Evolutionary conservation across 2,329 filamentous ascomycete species (phyloP), one percentile per base, ranked within the genome.

Genomic region (Davidsoniella virescens): DNA sequence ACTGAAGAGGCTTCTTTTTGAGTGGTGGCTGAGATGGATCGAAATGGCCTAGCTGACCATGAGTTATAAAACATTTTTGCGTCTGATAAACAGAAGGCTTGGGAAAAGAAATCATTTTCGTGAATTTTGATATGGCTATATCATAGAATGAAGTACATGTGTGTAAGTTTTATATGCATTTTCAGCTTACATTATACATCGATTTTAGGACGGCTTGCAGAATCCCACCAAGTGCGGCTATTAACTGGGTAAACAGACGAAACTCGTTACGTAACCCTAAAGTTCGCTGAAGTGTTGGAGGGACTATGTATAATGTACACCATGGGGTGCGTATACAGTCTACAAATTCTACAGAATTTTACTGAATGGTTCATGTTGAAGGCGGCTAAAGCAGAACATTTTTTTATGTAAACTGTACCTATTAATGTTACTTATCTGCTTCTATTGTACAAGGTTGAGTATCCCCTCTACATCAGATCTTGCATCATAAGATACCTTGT

Each of bases 21-120:
- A 68, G 70, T 2, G 87, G 82, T 26, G 76, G 72, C 58, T 87
- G 82, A 52, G 75, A 72, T 5, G 78, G 71, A 61, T 94, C 78
- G 42, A 90, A 68, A 64, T 85, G 82, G 26, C 71, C 68, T 62
- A 90, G 75, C 10, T 70, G 69, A 39, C 78, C 78, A 59, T 84
- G 76, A 1, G 81, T 84, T 55, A 86, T 80, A 63, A 76, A 82
- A 63, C 84, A 88, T 71, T 83, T 92, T 50, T 76, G 68, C 38
- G 67, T 61, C 57, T 75, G 72, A 55, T 76, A 73, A 45, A 73
- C 63, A 2, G 69, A 70, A 1, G 69, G 63, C 2, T 62, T 57
- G 10, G 65, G 57, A 16, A 71, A 64, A 0, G 68, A 63, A 26
- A 75, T 62, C 72, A 33, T 33, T 9, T 33, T 33, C 8, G 8